Conservation (phyloP, 2,329 filamentous ascomycete genomes). For the Talaromyces albobiverticillius region DNA sequence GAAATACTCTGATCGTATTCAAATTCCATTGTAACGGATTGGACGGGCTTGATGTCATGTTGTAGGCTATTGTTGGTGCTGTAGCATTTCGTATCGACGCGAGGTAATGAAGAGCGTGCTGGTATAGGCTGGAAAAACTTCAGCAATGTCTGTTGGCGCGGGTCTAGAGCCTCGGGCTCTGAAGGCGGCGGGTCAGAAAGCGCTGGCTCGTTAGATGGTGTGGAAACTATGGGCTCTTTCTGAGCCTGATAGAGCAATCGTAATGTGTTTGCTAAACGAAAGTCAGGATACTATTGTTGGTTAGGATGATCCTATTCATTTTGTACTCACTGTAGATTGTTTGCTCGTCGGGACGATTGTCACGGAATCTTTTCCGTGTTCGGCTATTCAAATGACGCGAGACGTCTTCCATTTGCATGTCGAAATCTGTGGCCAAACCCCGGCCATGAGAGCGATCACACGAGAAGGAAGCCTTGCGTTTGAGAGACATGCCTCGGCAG, state of each 20-base stretch:
- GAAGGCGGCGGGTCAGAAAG: constrained; percentile 24
- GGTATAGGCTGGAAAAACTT: constrained; percentile 37
- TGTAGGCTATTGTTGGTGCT: constrained; percentile 18
- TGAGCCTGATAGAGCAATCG: constrained; percentile 42
- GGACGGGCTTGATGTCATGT: constrained; percentile 3
- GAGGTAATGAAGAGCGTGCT: constrained; percentile 17
- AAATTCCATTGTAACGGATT: constrained; percentile 12
- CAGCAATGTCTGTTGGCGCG: constrained; percentile 39
- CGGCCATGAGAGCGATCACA: constrained; percentile 28
- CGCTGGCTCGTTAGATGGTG: constrained; percentile 26
- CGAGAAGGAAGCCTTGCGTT: constrained; percentile 58
- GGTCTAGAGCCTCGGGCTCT: constrained; percentile 29
- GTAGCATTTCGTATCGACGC: constrained; percentile 20
- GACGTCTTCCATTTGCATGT: constrained; percentile 25
- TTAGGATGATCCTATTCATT: background rate
- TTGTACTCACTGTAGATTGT: constrained; percentile 51
- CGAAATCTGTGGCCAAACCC: constrained; percentile 24
- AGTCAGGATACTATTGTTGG: constrained; percentile 18
- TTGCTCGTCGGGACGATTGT: constrained; percentile 57
- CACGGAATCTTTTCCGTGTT: constrained; percentile 58
- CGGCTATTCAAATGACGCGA: constrained; percentile 51
- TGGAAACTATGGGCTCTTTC: constrained; percentile 25
- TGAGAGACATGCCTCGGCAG: constrained; percentile 49
- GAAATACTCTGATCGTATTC: constrained; percentile 17
- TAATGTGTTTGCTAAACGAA: constrained; percentile 37